Evolutionary conservation across 1,284 basidiomycete genomes (phyloP).

Genomic region (Marasmius oreades): DNA sequence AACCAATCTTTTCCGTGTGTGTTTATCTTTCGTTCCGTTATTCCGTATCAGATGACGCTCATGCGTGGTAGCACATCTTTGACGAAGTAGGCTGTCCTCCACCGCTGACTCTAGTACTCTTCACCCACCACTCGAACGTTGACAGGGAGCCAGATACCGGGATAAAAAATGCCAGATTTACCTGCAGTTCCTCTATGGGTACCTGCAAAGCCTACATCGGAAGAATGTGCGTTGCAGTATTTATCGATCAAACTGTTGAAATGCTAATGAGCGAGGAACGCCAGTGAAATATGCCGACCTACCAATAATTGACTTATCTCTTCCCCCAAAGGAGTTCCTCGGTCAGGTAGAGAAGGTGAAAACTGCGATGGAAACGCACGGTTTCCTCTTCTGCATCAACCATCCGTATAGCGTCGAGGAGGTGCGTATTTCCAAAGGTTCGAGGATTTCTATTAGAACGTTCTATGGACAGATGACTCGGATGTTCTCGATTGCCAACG

Average conservation of each 20-base stretch:
- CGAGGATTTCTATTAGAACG: too few species aligned
- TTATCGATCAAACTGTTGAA: neutral
- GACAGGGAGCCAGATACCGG: too few species aligned
- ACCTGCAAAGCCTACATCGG: slow-evolving; percentile 30
- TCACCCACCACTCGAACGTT: too few species aligned
- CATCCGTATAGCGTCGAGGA: slow-evolving; percentile 47
- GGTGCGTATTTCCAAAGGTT: too few species aligned
- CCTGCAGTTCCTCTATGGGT: slow-evolving; percentile 32
- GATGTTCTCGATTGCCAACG: slow-evolving; percentile 59
- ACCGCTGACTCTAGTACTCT: too few species aligned
- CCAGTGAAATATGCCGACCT: slow-evolving; percentile 68
- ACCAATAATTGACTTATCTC: slow-evolving; percentile 58
- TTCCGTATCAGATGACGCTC: too few species aligned
- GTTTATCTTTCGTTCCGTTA: too few species aligned
- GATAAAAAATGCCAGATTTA: slow-evolving; percentile 7
- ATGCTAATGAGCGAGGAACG: neutral
- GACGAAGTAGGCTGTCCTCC: too few species aligned
- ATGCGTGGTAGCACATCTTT: too few species aligned
- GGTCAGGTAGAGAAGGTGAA: slow-evolving; percentile 46
- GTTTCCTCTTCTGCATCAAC: slow-evolving; percentile 61
- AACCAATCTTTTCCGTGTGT: too few species aligned
- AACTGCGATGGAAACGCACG: slow-evolving; percentile 55
- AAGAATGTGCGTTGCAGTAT: slow-evolving; percentile 29
- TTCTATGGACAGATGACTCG: slow-evolving; percentile 37
- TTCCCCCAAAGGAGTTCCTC: slow-evolving; percentile 40